Percentiles rank a stretch among this genome's conserved stretches.
Evolutionary conservation across 176 grass and related monocot species (phyloP).

Genomic region (barley (Hordeum vulgare)): MorexV3_pseudomolecules_assembly NC_058524.1:61344276-61344775

Average conservation of each 20-base stretch:
- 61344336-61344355: slow-evolving; percentile 51
- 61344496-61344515: background rate
- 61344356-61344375: slow-evolving; percentile 50
- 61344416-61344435: background rate
- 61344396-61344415: slow-evolving; percentile 37
- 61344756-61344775: background rate
- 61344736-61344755: background rate
- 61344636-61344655: background rate
- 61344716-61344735: background rate
- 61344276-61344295: slow-evolving; percentile 57
- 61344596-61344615: background rate
- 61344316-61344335: slow-evolving; percentile 51
- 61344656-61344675: background rate
- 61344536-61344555: background rate
- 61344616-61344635: background rate
- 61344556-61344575: background rate
- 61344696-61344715: background rate
- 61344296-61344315: slow-evolving; percentile 60
- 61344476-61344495: background rate
- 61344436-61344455: background rate
- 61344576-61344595: background rate
- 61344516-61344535: background rate
- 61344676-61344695: background rate
- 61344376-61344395: slow-evolving; percentile 51
- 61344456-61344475: background rate